phyloP scores from a whole-genome alignment of 306 rosid species.

The Trifolium repens region DNA sequence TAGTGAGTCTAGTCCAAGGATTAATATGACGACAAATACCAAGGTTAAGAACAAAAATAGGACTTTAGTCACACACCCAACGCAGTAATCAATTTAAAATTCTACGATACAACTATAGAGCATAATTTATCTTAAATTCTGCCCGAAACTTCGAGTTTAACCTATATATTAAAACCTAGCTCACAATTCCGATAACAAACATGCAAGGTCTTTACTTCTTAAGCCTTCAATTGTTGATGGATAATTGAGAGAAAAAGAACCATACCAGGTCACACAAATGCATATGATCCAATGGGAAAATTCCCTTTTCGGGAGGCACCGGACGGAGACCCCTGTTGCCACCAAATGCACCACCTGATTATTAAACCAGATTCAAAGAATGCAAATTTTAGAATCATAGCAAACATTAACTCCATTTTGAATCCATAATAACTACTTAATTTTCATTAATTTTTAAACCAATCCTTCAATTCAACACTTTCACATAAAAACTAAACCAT shows the following conservation, averaged over 20 bases:
- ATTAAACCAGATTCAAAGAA: conserved; percentile 20
- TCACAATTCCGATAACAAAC: not conserved
- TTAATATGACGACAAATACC: not conserved
- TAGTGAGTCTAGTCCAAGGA: not conserved
- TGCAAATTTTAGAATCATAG: not conserved
- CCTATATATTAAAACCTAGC: conserved; percentile 5
- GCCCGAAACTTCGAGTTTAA: not conserved
- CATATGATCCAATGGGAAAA: conserved; percentile 93
- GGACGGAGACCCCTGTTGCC: conserved; percentile 93
- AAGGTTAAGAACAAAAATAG: not conserved
- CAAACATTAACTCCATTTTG: not conserved
- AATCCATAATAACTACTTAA: too few species aligned
- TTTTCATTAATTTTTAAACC: too few species aligned
- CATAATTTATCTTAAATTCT: not conserved
- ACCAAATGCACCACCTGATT: conserved; percentile 92
- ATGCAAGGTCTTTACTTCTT: not conserved
- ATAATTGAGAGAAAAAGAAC: conserved; percentile 2
- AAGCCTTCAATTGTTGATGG: not conserved
- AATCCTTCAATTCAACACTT: too few species aligned
- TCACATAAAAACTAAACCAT: not conserved
- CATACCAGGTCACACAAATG: conserved; percentile 91
- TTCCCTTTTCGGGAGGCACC: conserved; percentile 95
- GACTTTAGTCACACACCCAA: not conserved
- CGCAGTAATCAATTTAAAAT: not conserved
- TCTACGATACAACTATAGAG: not conserved